Base-by-base conservation (phyloP, 768 basidiomycete genomes). In the Tephrocybe sp. region DNA sequence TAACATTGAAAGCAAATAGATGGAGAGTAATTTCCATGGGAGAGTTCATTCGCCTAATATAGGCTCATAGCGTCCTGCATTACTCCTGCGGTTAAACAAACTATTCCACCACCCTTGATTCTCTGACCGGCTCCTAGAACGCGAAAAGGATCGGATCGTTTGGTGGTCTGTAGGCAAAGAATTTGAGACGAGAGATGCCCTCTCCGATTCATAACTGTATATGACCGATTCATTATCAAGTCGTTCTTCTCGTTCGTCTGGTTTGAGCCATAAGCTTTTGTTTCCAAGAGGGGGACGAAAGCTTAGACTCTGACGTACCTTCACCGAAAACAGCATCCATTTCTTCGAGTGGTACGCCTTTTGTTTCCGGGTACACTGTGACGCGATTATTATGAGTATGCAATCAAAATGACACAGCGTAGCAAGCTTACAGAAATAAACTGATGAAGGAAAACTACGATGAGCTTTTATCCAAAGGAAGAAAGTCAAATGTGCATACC, bases 281-380 rank as follows among this genome's bases (percentile, higher is more conserved):
- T n/a, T n/a, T n/a, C n/a, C n/a, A n/a, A n/a, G n/a, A n/a, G n/a
- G n/a, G n/a, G n/a, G n/a, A n/a, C n/a, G n/a, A n/a, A n/a, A n/a
- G n/a, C n/a, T n/a, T n/a, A n/a, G n/a, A n/a, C n/a, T n/a, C n/a
- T n/a, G 24, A 20, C 33, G n/a, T 50, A 85, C 88, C 88, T 84
- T 94, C 91, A 39, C 91, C 88, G 67, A 95, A 95, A 15, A 93
- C 84, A 21, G 79, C 83, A 62, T 94, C 93, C 85, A 95, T 91
- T 65, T 94, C 91, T 70, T 95, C 93, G 47, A 94, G 71, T 1
- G 91, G 87, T 5, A 93, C 83, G 1, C 91, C 89, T 70, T 82
- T 93, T 11, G 90, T 92, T 67, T 93, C 89, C 0, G 90, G 91
- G 63, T 91, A 90, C 58, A 90, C 90, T 91, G 52, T 18, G 40